Percentiles rank a stretch among this genome's conserved stretches.
Conservation (phyloP, 192 early-diverging fungal genomes). For the Neocallimastix lanati region DNA sequence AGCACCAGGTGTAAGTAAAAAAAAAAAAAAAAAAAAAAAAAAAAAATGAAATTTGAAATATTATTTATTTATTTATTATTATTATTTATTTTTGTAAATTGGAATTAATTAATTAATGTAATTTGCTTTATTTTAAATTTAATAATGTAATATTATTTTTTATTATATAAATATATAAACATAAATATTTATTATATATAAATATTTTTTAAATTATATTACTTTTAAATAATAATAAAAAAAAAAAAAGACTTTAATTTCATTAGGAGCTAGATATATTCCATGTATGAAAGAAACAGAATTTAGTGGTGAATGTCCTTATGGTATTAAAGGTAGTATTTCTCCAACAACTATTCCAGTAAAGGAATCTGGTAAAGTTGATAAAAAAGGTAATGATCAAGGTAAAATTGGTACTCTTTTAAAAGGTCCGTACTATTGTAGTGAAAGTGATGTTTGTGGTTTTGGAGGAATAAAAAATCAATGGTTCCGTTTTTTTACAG, state of each 20-base stretch:
- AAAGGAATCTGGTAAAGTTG: no score
- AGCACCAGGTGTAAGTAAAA: neutral
- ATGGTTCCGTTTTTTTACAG: conserved; percentile 57
- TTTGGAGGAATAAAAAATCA: conserved; percentile 47
- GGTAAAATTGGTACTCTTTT: neutral
- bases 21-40: no score
- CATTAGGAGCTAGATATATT: conserved; percentile 52
- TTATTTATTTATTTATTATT: no score
- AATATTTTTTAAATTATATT: no score
- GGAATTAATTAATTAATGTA: no score
- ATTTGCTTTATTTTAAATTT: no score
- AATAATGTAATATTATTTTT: no score
- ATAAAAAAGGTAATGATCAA: neutral
- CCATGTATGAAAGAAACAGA: conserved; percentile 49
- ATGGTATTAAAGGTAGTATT: conserved; percentile 9
- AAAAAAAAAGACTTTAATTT: conserved; percentile 31
- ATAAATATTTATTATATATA: no score
- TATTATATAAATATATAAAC: no score
- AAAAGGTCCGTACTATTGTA: conserved; percentile 15
- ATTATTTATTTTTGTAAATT: no score
- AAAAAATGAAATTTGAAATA: no score
- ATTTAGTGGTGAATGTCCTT: conserved; percentile 13
- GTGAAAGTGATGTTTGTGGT: conserved; percentile 35
- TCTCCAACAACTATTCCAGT: neutral
- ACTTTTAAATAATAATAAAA: neutral